Base-by-base conservation (phyloP, 1,284 basidiomycete genomes). In the Trametes versicolor region DNA sequence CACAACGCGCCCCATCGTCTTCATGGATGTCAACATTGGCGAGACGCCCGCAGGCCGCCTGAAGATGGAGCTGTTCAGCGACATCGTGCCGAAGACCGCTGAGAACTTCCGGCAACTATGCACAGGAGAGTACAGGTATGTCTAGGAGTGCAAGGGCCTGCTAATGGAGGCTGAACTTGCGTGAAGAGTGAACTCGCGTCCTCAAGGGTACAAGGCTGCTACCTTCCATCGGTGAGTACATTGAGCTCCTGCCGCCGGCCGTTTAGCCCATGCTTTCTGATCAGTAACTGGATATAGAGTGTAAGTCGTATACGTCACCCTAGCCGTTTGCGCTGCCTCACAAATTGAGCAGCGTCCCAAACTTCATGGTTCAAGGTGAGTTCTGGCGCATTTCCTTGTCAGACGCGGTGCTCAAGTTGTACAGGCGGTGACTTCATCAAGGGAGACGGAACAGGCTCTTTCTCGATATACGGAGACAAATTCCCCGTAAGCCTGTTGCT, bases 31-130 rank as follows among this genome's bases (percentile, higher is more conserved):
- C 67, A 88, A 94, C 56, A 98, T 99, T 55, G 97, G 97, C 36
- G 97, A 99, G 78, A 97, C 94, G 0, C 92, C 95, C 43, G 95
- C 94, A 5, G 97, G 97, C 4, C 83, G 97, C 29, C 85, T 99
- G 74, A 98, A 98, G 81, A 97, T 99, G 89, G 97, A 97, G 77
- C 81, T 98, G 15, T 97, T 96, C 79, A 93, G 88, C 67, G 96
- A 98, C 74, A 88, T 96, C 56, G 94, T 94, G 0, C 96, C 96
- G 56, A 96, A 93, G 95, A 99, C 97, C 0, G 94, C 96, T 1
- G 98, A 99, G 80, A 99, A 99, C 82, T 99, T 99, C 74, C 85
- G 97, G 64, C 97, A 99, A 73, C 82, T 99, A 23, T 99, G 97
- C 76, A 99, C 97, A 0, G 97, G 98, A 36, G 97, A 99, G 80